phyloP scores from a whole-genome alignment of 2,329 filamentous ascomycete species.

The Pyrenophora seminiperda region DNA sequence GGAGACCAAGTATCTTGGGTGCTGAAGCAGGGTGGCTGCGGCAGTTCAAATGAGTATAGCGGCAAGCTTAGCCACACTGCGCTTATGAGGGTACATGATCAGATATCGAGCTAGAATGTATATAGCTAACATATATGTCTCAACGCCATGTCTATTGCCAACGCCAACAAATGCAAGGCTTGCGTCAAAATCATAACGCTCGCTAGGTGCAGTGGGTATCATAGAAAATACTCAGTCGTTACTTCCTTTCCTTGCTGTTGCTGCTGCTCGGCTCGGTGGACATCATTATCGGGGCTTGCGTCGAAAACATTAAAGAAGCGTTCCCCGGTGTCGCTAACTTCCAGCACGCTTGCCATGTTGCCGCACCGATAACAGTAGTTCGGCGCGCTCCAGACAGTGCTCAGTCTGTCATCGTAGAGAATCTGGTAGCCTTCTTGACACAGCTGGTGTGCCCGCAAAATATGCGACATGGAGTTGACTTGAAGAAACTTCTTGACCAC shows the following conservation, averaged over 20 bases:
- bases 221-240: slow-evolving; percentile 71
- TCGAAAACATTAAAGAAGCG: slow-evolving; percentile 98
- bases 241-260: slow-evolving; percentile 74
- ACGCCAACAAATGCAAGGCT: slow-evolving; percentile 22
- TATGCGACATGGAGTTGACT: slow-evolving; percentile 97
- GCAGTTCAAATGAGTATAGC: neutral
- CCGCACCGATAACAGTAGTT: slow-evolving; percentile 93
- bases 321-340: slow-evolving; percentile 91
- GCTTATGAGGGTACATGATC: slow-evolving; percentile 4
- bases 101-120: slow-evolving; percentile 7
- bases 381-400: slow-evolving; percentile 85
- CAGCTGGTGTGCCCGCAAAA: slow-evolving; percentile 94
- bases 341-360: slow-evolving; percentile 94
- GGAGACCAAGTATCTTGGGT: slow-evolving; percentile 88
- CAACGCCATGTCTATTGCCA: slow-evolving; percentile 17
- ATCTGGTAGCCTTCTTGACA: slow-evolving; percentile 98
- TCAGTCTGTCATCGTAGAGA: slow-evolving; percentile 90
- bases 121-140: slow-evolving; percentile 12
- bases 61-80: neutral
- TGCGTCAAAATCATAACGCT: slow-evolving; percentile 13
- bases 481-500: slow-evolving; percentile 98
- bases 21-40: slow-evolving; percentile 54
- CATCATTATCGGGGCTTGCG: slow-evolving; percentile 92
- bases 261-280: slow-evolving; percentile 80
- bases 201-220: slow-evolving; percentile 45